Evolutionary conservation across 257 asterid genomes (phyloP), one percentile per base, ranked within the genome.

Genomic region (Scutellaria baicalensis): DNA sequence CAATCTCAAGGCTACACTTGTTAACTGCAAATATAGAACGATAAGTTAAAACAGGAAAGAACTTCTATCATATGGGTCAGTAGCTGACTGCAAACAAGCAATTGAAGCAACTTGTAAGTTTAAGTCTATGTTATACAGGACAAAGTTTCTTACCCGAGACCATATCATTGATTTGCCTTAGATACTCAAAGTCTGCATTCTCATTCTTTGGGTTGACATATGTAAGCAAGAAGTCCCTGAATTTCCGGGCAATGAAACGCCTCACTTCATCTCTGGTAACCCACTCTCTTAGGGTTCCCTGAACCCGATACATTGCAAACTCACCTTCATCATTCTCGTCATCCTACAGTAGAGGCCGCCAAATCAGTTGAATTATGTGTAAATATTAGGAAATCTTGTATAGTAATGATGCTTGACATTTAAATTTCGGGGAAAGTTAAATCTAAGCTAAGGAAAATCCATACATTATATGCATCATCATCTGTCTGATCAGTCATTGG

Each of bases 241-340:
- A 91, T 71, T 89, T 91, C 82, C 82, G 89, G 7, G 87, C 99
- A 70, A 94, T 91, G 85, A 94, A 94, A 36, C 95, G 93, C 74
- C 97, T 84, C 23, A 94, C 96, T 84, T 94, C 99, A 94, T 94
- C 99, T 75, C 99, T 88, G 64, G 99, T 91, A 66, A 94, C 99
- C 99, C 97, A 94, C 79, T 94, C 99, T 80, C 97, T 86, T 42
- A 91, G 90, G 47, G 99, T 89, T 73, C 99, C 97, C 79, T 91
- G 97, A 73, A 94, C 96, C 70, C 85, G 82, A 76, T 94, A 89
- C 96, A 91, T 87, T 61, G 93, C 97, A 88, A 77, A 80, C 78
- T 89, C 97, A 8, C 82, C 92, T 72, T 86, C 96, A 40, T 88
- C 97, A 52, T 91, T 85, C 48, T 94, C 99, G 4, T 89, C 97